Evolutionary conservation across 2,329 filamentous ascomycete genomes (phyloP).

Genomic region (Calonectria ilicicola): DNA sequence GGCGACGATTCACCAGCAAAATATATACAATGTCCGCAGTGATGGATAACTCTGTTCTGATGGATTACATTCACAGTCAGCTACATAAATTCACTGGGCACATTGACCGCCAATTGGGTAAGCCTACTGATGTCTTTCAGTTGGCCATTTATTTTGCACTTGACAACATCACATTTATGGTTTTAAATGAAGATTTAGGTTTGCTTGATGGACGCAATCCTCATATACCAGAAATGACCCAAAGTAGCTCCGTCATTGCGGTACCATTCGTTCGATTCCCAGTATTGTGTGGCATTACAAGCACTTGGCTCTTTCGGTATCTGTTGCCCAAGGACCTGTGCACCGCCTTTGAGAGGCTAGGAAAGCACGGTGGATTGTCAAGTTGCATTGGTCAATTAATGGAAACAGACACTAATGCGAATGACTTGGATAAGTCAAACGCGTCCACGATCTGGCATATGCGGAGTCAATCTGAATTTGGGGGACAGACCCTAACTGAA

Average conservation of each 20-base stretch:
- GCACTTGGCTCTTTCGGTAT: not conserved
- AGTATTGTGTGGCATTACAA: not conserved
- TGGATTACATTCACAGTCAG: not conserved
- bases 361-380: not conserved
- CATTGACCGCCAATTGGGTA: not conserved
- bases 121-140: not conserved
- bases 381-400: not conserved
- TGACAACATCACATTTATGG: constrained; percentile 1
- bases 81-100: not conserved
- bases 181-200: not conserved
- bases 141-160: not conserved
- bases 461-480: not conserved
- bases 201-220: not conserved
- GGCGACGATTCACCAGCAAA: not conserved
- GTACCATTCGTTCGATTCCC: not conserved
- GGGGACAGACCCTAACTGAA: not conserved
- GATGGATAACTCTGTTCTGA: not conserved
- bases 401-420: not conserved
- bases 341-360: not conserved
- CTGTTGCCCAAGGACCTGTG: not conserved
- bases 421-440: not conserved
- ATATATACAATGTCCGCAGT: not conserved
- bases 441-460: not conserved
- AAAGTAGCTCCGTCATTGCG: not conserved
- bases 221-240: not conserved